Evolutionary conservation across 345 rosid genomes (phyloP).

Genomic region (Physaria fendleri): DNA sequence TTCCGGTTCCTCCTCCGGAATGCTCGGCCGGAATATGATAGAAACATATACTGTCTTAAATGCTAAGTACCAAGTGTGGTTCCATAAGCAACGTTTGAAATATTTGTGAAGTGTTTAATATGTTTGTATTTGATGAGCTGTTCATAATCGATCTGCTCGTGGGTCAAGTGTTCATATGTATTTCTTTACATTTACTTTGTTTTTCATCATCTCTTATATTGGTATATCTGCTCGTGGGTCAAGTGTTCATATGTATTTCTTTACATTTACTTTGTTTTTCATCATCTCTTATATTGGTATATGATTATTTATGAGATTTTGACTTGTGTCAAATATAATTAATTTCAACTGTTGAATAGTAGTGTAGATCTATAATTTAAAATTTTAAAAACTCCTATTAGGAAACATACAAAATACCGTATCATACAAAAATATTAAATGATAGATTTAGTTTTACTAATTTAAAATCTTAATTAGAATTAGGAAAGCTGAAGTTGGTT

Average conservation of each 20-base stretch:
- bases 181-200: background rate
- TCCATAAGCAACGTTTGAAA: conserved; percentile 1
- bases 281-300: background rate
- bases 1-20: conserved; percentile 68
- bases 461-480: no score
- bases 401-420: no score
- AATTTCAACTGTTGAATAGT: no score
- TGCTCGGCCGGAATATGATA: conserved; percentile 59
- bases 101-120: background rate
- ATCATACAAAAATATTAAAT: no score
- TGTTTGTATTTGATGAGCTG: background rate
- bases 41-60: background rate
- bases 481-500: no score
- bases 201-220: background rate
- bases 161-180: conserved; percentile 5
- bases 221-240: conserved; percentile 5
- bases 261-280: background rate
- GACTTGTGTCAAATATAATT: no score
- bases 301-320: no score
- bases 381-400: no score
- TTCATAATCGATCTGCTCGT: background rate
- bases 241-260: conserved; percentile 4
- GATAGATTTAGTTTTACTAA: no score
- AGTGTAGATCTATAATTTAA: no score
- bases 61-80: background rate